A percentile compares a stretch with the other conserved stretches of the same genome.
Conservation (phyloP, 108 stramenopile genomes). For the Poteriospumella lacustris region DNA sequence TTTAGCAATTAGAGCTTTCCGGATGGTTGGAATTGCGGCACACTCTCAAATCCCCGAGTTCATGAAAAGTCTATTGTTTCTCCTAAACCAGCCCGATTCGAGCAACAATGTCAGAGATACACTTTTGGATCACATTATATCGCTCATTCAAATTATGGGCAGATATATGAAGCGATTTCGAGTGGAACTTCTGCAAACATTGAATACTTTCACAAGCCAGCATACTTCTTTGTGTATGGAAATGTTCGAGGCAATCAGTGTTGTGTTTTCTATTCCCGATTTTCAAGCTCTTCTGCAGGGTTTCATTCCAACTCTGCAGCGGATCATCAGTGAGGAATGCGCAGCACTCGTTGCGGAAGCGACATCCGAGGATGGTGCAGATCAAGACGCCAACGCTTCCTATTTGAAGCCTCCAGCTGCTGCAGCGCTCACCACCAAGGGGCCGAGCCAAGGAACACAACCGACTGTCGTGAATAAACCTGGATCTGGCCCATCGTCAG, state of each 20-base stretch:
- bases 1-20: background rate
- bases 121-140: conserved; percentile 13
- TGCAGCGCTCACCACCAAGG: too few relatives aligned
- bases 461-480: too few relatives aligned
- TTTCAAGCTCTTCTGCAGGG: background rate
- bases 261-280: background rate
- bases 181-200: background rate
- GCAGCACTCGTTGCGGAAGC: too few relatives aligned
- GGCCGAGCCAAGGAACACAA: too few relatives aligned
- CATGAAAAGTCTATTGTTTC: background rate
- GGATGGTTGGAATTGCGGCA: conserved; percentile 1
- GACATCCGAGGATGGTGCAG: too few relatives aligned
- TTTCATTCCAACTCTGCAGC: background rate
- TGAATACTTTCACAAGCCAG: background rate
- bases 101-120: background rate
- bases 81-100: background rate
- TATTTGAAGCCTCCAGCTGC: too few relatives aligned
- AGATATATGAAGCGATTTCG: background rate
- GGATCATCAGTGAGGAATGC: background rate
- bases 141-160: conserved; percentile 4
- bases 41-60: background rate
- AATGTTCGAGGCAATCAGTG: background rate
- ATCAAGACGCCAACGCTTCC: too few relatives aligned
- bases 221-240: conserved; percentile 12
- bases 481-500: too few relatives aligned